Conservation (phyloP, 2,329 filamentous ascomycete genomes). For the Fusarium sp. region DNA sequence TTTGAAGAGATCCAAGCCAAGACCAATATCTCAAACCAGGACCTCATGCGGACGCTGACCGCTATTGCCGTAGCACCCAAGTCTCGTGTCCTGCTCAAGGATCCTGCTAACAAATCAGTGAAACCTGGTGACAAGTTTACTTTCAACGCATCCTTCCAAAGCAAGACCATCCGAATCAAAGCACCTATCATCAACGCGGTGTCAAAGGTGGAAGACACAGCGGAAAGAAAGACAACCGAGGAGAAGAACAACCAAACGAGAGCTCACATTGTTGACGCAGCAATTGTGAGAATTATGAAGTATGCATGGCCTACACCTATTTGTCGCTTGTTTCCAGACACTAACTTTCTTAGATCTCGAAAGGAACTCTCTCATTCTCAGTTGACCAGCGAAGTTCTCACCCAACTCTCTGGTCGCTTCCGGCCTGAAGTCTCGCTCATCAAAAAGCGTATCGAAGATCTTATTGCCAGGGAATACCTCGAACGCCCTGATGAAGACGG, state of each 20-base stretch:
- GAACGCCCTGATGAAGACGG: conserved; percentile 76
- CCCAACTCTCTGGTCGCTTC: conserved; percentile 76
- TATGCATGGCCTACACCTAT: conserved; percentile 58
- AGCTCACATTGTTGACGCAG: conserved; percentile 78
- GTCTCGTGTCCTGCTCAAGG: conserved; percentile 82
- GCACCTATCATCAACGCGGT: conserved; percentile 84
- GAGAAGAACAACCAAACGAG: conserved; percentile 80
- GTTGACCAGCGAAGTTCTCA: conserved; percentile 77
- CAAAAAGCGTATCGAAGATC: conserved; percentile 83
- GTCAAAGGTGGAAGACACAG: conserved; percentile 85
- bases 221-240: conserved; percentile 77
- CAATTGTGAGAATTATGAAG: conserved; percentile 88
- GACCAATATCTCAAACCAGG: conserved; percentile 80
- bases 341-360: conserved; percentile 68
- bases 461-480: conserved; percentile 82
- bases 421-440: conserved; percentile 81
- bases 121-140: conserved; percentile 81
- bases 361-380: conserved; percentile 77
- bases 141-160: conserved; percentile 85
- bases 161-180: conserved; percentile 88
- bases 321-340: neutral
- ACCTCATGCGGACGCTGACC: conserved; percentile 82
- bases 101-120: conserved; percentile 81
- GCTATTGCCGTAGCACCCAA: conserved; percentile 87
- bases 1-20: conserved; percentile 85